Evolutionary conservation across 495 filamentous ascomycete species (phyloP).

Genomic region (Arthonia radiata): DNA sequence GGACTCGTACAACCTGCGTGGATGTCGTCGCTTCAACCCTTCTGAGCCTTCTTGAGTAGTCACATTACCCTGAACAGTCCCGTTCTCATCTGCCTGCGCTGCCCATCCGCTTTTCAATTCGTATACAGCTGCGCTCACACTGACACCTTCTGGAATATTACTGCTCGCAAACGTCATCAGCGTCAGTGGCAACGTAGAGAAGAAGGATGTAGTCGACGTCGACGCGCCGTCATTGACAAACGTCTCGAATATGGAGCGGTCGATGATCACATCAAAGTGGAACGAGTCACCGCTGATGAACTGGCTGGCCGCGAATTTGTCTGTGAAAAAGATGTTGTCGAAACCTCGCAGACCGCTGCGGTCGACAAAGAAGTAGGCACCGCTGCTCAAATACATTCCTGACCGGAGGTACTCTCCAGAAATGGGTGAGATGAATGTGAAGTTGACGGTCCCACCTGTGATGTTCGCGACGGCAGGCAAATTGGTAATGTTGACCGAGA

Average conservation of each 20-base stretch:
- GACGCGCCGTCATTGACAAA: conserved; percentile 21
- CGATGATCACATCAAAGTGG: conserved; percentile 18
- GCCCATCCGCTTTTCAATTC: conserved; percentile 19
- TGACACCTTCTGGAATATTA: conserved; percentile 14
- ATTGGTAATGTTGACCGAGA: conserved; percentile 19
- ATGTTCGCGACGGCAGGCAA: conserved; percentile 13
- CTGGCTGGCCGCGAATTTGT: conserved; percentile 18
- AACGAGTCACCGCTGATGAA: conserved; percentile 11
- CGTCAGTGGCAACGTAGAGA: conserved; percentile 17
- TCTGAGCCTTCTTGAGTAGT: too few relatives aligned
- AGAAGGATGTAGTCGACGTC: conserved; percentile 21
- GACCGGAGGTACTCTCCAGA: conserved; percentile 21
- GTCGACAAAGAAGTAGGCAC: conserved; percentile 22
- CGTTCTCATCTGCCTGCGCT: conserved; percentile 1
- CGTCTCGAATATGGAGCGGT: conserved; percentile 25
- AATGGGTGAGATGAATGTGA: conserved; percentile 23
- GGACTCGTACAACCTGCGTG: too few relatives aligned
- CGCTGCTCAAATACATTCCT: conserved; percentile 21
- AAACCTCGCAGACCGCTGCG: conserved; percentile 18
- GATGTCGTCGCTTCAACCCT: too few relatives aligned
- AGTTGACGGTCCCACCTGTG: conserved; percentile 21
- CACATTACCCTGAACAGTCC: conserved; percentile 3
- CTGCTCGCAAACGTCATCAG: conserved; percentile 13
- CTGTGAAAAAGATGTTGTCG: conserved; percentile 23
- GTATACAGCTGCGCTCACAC: conserved; percentile 17